phyloP scores from a whole-genome alignment of 768 basidiomycete species.

The Boletellus sp. region DNA sequence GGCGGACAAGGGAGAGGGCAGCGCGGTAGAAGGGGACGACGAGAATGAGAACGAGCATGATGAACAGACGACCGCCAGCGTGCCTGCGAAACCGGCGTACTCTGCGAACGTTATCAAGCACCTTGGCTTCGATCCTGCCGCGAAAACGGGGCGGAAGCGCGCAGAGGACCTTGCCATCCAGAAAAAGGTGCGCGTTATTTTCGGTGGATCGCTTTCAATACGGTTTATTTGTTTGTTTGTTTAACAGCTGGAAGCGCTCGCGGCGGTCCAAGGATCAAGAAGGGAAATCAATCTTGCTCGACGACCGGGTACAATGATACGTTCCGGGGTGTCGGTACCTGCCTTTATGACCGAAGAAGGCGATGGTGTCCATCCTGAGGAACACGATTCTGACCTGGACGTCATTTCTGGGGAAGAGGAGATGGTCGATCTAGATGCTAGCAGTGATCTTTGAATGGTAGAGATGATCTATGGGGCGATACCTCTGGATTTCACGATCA shows the following conservation, averaged over 20 bases:
- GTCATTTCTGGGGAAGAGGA: slow-evolving; percentile 6
- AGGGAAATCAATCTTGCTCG: slow-evolving; percentile 58
- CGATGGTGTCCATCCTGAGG: background rate
- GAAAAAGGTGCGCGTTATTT: slow-evolving; percentile 50
- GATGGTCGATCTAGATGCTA: slow-evolving; percentile 22
- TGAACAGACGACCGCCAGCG: slow-evolving; percentile 14
- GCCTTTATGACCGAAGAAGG: slow-evolving; percentile 27
- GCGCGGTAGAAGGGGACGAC: slow-evolving; percentile 6
- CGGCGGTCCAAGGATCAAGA: slow-evolving; percentile 47
- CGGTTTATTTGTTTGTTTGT: background rate
- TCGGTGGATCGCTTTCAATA: too few species aligned
- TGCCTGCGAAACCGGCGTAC: slow-evolving; percentile 47
- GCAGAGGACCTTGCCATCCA: slow-evolving; percentile 39
- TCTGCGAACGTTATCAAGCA: slow-evolving; percentile 64
- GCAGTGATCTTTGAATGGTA: slow-evolving; percentile 16
- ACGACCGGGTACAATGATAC: slow-evolving; percentile 57
- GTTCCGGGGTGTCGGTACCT: slow-evolving; percentile 52
- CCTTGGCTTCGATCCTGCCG: slow-evolving; percentile 77
- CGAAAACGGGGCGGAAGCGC: slow-evolving; percentile 47
- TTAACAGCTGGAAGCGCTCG: slow-evolving; percentile 53
- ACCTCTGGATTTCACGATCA: too few species aligned
- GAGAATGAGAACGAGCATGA: slow-evolving; percentile 9
- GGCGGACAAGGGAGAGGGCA: slow-evolving; percentile 16
- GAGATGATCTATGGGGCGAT: background rate
- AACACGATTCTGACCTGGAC: slow-evolving; percentile 13